Base-by-base conservation (phyloP, 768 basidiomycete genomes). In the Lanmaoa rubissima region DNA sequence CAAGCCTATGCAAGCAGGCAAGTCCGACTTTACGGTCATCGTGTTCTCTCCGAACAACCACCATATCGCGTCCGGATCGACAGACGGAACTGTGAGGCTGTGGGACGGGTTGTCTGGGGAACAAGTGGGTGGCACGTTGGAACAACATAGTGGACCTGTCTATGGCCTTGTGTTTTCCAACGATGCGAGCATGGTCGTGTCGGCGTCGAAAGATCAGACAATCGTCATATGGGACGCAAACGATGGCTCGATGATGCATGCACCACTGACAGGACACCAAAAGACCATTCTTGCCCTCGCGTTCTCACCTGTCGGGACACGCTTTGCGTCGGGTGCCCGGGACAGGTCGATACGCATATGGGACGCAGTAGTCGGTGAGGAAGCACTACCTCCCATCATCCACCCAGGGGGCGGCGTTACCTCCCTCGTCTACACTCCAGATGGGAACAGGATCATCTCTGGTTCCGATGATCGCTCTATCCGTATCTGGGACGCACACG, bases 301-400 rank as follows among this genome's bases (percentile, higher is more conserved):
- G 0, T 73, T 70, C 54, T 73, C 73, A 0, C 71, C 72, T 0
- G 45, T 53, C 16, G 68, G 58, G 4, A 51, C 38, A 26, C 64
- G 50, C 21, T 67, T 74, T 42, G 68, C 62, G 13, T 74, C 73
- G 17, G 71, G 71, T 19, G 70, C 71, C 2, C 55, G 66, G n/a
- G 71, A 73, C 31, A 53, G 55, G 34, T 59, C 65, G 8, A 67
- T 73, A 39, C 64, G 63, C 2, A 48, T 67, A 40, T 74, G 71
- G 73, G 68, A 73, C 34, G 58, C 62, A 3, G 34, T 2, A 16
- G 43, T 49, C 1, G 72, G 73, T 1, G 1, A n/a, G n/a, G 55
- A 56, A 46, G 62, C 26, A 1, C 14, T 69, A 0, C 34, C 56
- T 19, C 57, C 60, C 41, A 57, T 74, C 31, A 2, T 31, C 16